These are phyloP conservation scores for Saccharomycopsis sp. DNA, from an alignment of 805 yeast species.

Conservation along the genomic window DNA sequence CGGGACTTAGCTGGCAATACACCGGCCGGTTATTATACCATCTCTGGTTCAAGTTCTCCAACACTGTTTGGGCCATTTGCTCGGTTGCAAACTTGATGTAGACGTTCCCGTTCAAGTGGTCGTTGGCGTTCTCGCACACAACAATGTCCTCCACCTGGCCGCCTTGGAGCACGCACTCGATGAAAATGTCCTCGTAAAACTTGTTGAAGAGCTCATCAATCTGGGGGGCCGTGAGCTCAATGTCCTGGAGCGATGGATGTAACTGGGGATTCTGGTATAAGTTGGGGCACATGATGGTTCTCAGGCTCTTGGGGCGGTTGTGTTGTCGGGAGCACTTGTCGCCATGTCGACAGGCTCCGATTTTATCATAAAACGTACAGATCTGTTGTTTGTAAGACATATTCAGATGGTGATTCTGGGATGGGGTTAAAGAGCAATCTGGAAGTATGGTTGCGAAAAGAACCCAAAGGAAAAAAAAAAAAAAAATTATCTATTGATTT, in stretches of 20 bases:
- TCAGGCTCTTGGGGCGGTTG: constrained; percentile 53
- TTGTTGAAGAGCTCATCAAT: constrained; percentile 45
- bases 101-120: constrained; percentile 81
- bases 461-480: no score
- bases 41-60: constrained; percentile 55
- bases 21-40: constrained; percentile 81
- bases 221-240: constrained; percentile 24
- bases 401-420: no score
- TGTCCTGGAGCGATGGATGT: neutral
- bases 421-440: no score
- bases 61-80: constrained; percentile 52
- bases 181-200: constrained; percentile 63
- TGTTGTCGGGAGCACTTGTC: constrained; percentile 75
- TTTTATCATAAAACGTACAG: constrained; percentile 52
- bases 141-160: constrained; percentile 47
- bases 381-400: neutral
- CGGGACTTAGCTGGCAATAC: constrained; percentile 72
- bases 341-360: constrained; percentile 93
- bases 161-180: constrained; percentile 45
- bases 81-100: constrained; percentile 52
- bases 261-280: constrained; percentile 52
- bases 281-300: constrained; percentile 56
- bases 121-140: constrained; percentile 76
- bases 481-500: no score
- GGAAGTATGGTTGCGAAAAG: no score